Percentiles rank a stretch among this genome's conserved stretches.
Evolutionary conservation across 257 asterid genomes (phyloP).

Genomic region (Cruciata laevipes): DNA sequence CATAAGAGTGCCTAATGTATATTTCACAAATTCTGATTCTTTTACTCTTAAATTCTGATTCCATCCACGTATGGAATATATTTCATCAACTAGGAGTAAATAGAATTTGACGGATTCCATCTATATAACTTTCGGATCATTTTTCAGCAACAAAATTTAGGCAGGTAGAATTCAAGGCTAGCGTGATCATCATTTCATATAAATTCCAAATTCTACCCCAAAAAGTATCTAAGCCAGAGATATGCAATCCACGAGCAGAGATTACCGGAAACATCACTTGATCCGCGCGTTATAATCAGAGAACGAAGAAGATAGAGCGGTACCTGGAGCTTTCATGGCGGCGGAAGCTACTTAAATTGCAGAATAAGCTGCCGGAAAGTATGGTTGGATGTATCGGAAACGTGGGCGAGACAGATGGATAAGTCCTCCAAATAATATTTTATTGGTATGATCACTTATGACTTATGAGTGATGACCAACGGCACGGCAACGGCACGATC

Average conservation of each 20-base stretch:
- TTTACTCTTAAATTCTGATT: too few species aligned
- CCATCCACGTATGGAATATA: too few species aligned
- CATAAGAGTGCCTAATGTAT: too few species aligned
- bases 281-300: not conserved
- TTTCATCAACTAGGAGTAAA: too few species aligned
- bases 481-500: not conserved
- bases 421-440: too few species aligned
- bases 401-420: not conserved
- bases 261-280: not conserved
- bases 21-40: too few species aligned
- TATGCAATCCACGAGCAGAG: not conserved
- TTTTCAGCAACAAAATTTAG: not conserved
- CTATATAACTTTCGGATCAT: not conserved
- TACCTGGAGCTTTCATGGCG: slow-evolving; percentile 37
- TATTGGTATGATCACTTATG: not conserved
- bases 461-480: too few species aligned
- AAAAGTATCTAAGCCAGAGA: not conserved
- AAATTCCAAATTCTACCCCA: not conserved
- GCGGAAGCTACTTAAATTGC: not conserved
- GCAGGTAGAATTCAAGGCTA: not conserved
- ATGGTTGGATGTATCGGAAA: not conserved
- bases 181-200: not conserved
- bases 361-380: not conserved
- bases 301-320: not conserved
- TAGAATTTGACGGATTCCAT: not conserved